These are phyloP conservation scores for Saturnispora besseyi DNA, from an alignment of 805 yeast genomes.

Conservation along the genomic window DNA sequence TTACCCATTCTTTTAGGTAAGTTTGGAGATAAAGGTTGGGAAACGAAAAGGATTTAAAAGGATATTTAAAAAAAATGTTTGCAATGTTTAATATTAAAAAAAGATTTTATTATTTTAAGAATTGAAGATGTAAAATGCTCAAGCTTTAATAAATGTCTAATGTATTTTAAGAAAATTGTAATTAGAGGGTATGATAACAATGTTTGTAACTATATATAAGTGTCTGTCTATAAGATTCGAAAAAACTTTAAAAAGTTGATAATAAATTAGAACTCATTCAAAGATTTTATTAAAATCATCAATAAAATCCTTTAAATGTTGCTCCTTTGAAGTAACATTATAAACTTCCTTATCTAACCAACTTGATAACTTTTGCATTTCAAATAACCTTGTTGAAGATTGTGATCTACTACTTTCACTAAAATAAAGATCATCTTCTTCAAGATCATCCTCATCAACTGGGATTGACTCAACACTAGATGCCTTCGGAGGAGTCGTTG, in stretches of 20 bases:
- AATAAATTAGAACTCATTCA: background rate
- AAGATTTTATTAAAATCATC: slow-evolving; percentile 5
- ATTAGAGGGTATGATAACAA: too few relatives aligned
- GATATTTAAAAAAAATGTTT: background rate
- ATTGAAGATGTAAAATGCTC: background rate
- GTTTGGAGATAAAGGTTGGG: slow-evolving; percentile 43
- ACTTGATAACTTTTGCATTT: slow-evolving; percentile 7
- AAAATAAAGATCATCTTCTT: background rate
- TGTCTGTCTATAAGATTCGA: too few relatives aligned
- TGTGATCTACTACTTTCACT: slow-evolving; percentile 2
- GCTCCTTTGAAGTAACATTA: background rate
- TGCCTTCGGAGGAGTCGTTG: slow-evolving; percentile 2
- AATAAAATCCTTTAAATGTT: slow-evolving; percentile 2
- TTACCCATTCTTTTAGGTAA: slow-evolving; percentile 65
- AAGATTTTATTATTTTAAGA: background rate
- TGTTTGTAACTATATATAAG: too few relatives aligned
- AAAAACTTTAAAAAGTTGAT: background rate
- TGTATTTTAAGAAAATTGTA: too few relatives aligned
- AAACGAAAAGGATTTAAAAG: slow-evolving; percentile 10
- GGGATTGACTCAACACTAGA: background rate
- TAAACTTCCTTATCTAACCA: slow-evolving; percentile 9
- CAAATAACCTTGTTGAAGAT: slow-evolving; percentile 6
- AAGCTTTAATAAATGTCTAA: too few relatives aligned
- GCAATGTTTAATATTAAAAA: background rate
- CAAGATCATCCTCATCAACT: background rate